Evolutionary conservation across 176 grass and related monocot species (phyloP), one percentile per base, ranked within the genome.

Genomic region (Rhynchospora tenuis): DNA sequence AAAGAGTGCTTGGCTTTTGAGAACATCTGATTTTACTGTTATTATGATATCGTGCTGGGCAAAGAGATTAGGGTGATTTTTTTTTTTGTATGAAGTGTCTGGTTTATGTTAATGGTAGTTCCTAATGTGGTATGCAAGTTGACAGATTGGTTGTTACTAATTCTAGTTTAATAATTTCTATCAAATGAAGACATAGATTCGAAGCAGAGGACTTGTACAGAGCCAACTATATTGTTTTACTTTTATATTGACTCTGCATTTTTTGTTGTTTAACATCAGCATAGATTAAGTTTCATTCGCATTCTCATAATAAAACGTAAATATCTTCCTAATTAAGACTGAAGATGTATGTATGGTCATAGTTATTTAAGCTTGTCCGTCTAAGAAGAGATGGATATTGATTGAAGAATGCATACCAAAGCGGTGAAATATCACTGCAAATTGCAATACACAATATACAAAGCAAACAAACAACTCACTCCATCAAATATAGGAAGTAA

Each of bases 1-100:
- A 24, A 63, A 86, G 64, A 61, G 61, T 50, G 14, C 12, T 19
- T 86, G 85, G 77, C 77, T 69, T 86, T 86, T 48, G 50, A 81
- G 9, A 28, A 57, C 45, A 5, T 14, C 26, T 78, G 44, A 50
- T 55, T 24, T 26, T 56, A 54, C 7, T 38, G 31, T 19, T 43
- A 31, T 42, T 69, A 15, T 43, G 65, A 38, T 69, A 9, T 44
- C 19, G 33, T 14, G 44, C 44, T 11, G 31, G 13, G 14, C 33
- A 19, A 45, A 45, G 50, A 10, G n/a, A 33, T 73, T 50, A 24
- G 3, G n/a, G 44, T 73, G 3, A 19, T 69, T 31, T 16, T 33
- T 42, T 70, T 26, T 45, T 70, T 70, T 70, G 28, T 2, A 44
- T 70, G 43, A 7, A 19, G 16, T 70, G 66, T 8, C 4, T 45